phyloP scores from a whole-genome alignment of 78 protist genomes.

The Dictyostelium capitatum region DNA sequence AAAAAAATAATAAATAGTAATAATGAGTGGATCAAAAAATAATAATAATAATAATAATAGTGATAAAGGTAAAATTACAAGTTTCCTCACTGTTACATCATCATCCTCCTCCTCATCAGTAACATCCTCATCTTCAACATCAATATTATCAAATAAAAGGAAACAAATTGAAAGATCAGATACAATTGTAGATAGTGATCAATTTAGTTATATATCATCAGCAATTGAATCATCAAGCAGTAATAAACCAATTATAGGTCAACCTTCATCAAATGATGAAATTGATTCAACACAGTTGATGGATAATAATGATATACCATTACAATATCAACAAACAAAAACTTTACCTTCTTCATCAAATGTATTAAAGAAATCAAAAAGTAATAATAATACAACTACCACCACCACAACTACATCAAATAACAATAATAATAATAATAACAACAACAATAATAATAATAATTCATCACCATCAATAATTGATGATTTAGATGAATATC shows the following conservation, averaged over 20 bases:
- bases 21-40: neutral
- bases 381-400: neutral
- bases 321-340: neutral
- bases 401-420: neutral
- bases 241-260: neutral
- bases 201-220: neutral
- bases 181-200: neutral
- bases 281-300: neutral
- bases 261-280: neutral
- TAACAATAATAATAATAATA: neutral
- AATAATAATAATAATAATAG: no score
- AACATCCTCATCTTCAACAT: neutral
- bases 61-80: neutral
- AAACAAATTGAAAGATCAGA: conserved; percentile 17
- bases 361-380: conserved; percentile 14
- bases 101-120: neutral
- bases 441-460: neutral
- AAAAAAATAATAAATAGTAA: neutral
- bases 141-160: neutral
- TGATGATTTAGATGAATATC: neutral
- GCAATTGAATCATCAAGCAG: neutral
- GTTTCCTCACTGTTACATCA: neutral
- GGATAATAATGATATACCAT: neutral
- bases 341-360: neutral
- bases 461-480: neutral